phyloP scores from a whole-genome alignment of 495 filamentous ascomycete genomes.

The Penicillium arizonense region DNA sequence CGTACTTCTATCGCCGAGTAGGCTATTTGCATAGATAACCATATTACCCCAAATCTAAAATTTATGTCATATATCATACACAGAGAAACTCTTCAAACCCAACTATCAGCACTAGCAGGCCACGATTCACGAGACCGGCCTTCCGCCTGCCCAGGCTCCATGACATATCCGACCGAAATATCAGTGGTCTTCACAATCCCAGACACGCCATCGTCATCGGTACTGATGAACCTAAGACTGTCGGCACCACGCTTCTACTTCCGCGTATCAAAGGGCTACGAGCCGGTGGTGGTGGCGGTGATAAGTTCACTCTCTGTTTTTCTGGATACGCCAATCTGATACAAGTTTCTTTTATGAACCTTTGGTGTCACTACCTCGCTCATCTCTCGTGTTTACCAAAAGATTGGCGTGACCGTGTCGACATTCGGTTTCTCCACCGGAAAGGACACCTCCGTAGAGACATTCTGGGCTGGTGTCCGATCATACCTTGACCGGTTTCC shows the following conservation, averaged over 20 bases:
- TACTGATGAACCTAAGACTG: slow-evolving; percentile 18
- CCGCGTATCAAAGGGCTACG: slow-evolving; percentile 17
- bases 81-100: slow-evolving; percentile 11
- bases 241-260: slow-evolving; percentile 22
- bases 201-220: slow-evolving; percentile 9
- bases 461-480: slow-evolving; percentile 50
- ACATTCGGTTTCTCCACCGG: slow-evolving; percentile 40
- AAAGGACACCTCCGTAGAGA: slow-evolving; percentile 29
- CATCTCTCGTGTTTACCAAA: slow-evolving; percentile 43
- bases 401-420: slow-evolving; percentile 38
- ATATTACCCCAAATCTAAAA: neutral
- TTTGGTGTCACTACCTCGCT: slow-evolving; percentile 54
- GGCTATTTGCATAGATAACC: slow-evolving; percentile 4
- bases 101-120: slow-evolving; percentile 22
- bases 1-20: neutral
- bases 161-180: slow-evolving; percentile 22
- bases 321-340: neutral
- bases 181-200: slow-evolving; percentile 27
- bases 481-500: slow-evolving; percentile 49
- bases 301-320: neutral
- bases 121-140: slow-evolving; percentile 10
- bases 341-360: slow-evolving; percentile 19
- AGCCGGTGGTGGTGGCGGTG: slow-evolving; percentile 18
- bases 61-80: slow-evolving; percentile 3
- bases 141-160: neutral